phyloP scores from a whole-genome alignment of 2,329 filamentous ascomycete species.

The Xylaria arbuscula region DNA sequence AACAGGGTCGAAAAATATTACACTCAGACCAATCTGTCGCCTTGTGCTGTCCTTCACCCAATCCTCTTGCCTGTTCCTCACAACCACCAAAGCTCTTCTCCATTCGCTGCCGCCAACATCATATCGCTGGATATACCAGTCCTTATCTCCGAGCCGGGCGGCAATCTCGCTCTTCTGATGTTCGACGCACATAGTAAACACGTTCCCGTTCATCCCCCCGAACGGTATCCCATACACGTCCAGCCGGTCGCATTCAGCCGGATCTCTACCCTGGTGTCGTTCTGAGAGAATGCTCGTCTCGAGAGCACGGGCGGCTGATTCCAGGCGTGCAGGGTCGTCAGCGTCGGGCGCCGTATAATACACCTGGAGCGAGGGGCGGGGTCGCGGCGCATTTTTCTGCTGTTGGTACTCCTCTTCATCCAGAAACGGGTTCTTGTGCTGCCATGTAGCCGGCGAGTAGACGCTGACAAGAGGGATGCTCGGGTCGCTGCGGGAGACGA shows the following conservation, averaged over 20 bases:
- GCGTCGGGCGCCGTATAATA: slow-evolving; percentile 25
- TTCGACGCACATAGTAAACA: slow-evolving; percentile 3
- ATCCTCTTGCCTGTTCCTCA: slow-evolving; percentile 1
- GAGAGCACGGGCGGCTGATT: slow-evolving; percentile 10
- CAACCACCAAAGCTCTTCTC: slow-evolving; percentile 15
- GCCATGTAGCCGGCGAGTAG: neutral
- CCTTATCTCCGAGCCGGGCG: slow-evolving; percentile 15
- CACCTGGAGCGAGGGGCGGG: slow-evolving; percentile 17
- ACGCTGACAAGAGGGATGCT: slow-evolving; percentile 20
- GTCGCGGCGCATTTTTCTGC: slow-evolving; percentile 7
- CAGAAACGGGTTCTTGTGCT: neutral
- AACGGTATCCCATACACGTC: slow-evolving; percentile 22
- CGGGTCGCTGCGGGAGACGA: slow-evolving; percentile 17
- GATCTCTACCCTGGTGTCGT: neutral
- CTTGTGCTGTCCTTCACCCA: slow-evolving; percentile 9
- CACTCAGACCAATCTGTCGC: slow-evolving; percentile 11
- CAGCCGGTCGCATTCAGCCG: slow-evolving; percentile 9
- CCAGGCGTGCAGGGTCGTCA: slow-evolving; percentile 16
- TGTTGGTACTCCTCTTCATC: neutral
- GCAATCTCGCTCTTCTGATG: slow-evolving; percentile 25
- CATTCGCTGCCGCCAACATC: slow-evolving; percentile 17
- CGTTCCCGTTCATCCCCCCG: neutral
- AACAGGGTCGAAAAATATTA: slow-evolving; percentile 16
- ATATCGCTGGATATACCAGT: slow-evolving; percentile 21
- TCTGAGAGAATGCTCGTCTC: slow-evolving; percentile 8